Base-by-base conservation (phyloP, 164 flowering plant genomes). In the Magnolia changhungtana region DNA sequence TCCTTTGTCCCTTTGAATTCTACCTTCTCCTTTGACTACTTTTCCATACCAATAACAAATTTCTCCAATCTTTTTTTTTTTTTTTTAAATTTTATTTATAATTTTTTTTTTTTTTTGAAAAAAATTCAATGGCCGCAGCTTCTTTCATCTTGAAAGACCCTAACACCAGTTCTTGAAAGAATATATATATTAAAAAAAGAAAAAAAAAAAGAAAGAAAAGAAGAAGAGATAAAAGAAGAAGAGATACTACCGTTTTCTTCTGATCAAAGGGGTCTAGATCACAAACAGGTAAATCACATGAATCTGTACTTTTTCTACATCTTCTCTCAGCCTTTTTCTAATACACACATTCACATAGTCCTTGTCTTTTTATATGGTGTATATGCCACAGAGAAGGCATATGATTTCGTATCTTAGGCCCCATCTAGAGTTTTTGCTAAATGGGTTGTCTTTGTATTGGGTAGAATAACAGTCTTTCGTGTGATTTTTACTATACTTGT, bases 251-350 rank as follows among this genome's bases (percentile, higher is more conserved):
- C 78, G 73, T 76, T 80, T 70, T 82, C 80, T 74, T 71, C 74
- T 81, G 72, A 82, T 76, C 81, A 80, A 74, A 75, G 75, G 71
- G 80, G 80, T 75, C 76, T 80, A 84, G 82, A 78, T 86, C 85
- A 73, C 75, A 79, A 75, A 67, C 83, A 83, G 86, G 87, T 83
- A 81, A 82, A 65, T 76, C 50, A 29, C 37, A 68, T 31, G 37
- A 16, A 68, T 1, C 71, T 16, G 29, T 68, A 24, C 71, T 19
- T 68, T 68, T 68, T 31, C 8, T 31, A 29, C 37, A 68, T 68
- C 19, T 68, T 68, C 50, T 3, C 19, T 29, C 18, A 3, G 50
- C 19, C 24, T 64, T 64, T 64, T n/a, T 19, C 10, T 16, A 55
- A 16, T 16, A 10, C 13, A 16, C 61, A 55, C 78, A 73, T 72